Evolutionary conservation across 2,329 filamentous ascomycete genomes (phyloP), one percentile per base, ranked within the genome.

Genomic region (Zymoseptoria pseudotritici): DNA sequence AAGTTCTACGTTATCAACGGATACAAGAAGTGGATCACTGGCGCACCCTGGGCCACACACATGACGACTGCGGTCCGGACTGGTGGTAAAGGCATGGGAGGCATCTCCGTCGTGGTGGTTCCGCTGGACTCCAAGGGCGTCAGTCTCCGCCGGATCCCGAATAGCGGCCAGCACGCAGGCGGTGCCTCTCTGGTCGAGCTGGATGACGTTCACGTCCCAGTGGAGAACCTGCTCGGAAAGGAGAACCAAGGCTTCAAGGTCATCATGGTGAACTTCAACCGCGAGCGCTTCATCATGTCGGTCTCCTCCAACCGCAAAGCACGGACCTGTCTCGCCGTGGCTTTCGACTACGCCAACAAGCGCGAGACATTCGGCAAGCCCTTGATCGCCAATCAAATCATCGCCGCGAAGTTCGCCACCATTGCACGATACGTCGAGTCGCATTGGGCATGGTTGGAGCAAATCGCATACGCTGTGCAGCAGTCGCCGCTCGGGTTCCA

Each of bases 81-180:
- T 0, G 82, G 83, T 4, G 80, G 78, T 0, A 71, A 78, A 0
- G 56, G 59, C 22, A 22, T 53, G 57, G 66, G 67, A 2, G 84
- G 84, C 3, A 77, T 86, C 29, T 84, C 82, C 0, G 75, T 86
- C 1, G 72, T 87, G 1, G 80, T 86, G 2, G 83, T 86, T 22
- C 79, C 83, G 0, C 73, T 82, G 29, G 70, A 76, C 50, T 69
- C 73, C 0, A 72, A 76, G 2, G 84, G 84, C n/a, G 73, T 86
- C 6, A 75, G 76, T 1, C 76, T 77, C 55, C 76, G 82, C 20
- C 79, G 77, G 55, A 86, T 88, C 71, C 73, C 80, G 56, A 88
- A 89, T 70, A 85, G 81, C 24, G 86, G 86, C 2, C 84, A 87
- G n/a, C 82, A 85, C 66, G 84, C 84, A 4, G 86, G 85, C 50